These are phyloP conservation scores for Dujonia santamariae DNA, from an alignment of 1,139 yeast genomes.

Conservation along the genomic window DNA sequence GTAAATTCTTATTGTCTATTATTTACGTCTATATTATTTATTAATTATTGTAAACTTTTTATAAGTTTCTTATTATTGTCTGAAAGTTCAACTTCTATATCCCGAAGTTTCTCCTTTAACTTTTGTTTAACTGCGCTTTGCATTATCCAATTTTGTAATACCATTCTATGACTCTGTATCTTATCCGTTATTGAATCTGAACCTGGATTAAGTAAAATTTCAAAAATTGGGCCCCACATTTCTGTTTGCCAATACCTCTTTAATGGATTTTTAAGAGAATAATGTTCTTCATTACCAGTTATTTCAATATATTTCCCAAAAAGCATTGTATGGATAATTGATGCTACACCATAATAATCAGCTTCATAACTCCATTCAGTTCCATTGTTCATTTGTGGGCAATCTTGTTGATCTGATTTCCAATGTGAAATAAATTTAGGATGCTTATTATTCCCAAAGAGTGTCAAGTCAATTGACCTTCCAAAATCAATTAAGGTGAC, in stretches of 20 bases:
- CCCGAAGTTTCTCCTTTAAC: slow-evolving; percentile 6
- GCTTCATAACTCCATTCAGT: slow-evolving; percentile 77
- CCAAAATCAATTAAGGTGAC: slow-evolving; percentile 80
- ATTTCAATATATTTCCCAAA: slow-evolving; percentile 64
- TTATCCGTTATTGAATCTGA: slow-evolving; percentile 24
- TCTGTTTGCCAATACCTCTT: slow-evolving; percentile 77
- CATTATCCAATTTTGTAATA: slow-evolving; percentile 48
- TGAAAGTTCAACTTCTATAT: slow-evolving; percentile 3
- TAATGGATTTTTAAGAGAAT: slow-evolving; percentile 42
- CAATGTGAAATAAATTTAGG: slow-evolving; percentile 59
- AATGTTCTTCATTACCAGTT: slow-evolving; percentile 17
- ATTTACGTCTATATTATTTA: too few species aligned
- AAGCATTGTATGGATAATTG: slow-evolving; percentile 67
- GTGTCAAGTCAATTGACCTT: slow-evolving; percentile 67
- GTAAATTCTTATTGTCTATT: too few species aligned
- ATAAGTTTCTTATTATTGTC: slow-evolving; percentile 3
- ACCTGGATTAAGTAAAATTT: slow-evolving; percentile 60
- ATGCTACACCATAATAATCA: slow-evolving; percentile 84
- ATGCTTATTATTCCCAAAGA: slow-evolving; percentile 28
- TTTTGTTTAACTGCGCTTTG: slow-evolving; percentile 13
- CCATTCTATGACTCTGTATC: slow-evolving; percentile 32
- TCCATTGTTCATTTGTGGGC: slow-evolving; percentile 65
- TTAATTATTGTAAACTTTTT: slow-evolving; percentile 4
- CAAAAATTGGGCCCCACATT: slow-evolving; percentile 70
- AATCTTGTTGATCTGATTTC: slow-evolving; percentile 71